Base-by-base conservation (phyloP, 2,329 filamentous ascomycete genomes). In the Botrytis hyacinthi region DNA sequence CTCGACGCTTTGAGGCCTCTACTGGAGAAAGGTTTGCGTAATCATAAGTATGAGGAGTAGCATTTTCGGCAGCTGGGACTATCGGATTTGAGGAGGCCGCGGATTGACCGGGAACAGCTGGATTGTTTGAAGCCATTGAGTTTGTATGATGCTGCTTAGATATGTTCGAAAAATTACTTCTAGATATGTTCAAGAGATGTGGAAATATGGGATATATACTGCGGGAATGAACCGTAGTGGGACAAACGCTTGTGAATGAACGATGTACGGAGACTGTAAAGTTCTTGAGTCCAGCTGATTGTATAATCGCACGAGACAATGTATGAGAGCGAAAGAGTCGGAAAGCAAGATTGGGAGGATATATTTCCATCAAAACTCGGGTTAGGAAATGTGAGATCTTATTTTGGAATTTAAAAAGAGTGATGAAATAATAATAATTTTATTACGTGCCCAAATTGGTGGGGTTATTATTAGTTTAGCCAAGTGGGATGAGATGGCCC, bases 1-100 rank as follows among this genome's bases (percentile, higher is more conserved):
- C 93, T 60, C 89, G 87, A 79, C 90, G 89, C 84, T 96, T 96
- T 75, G 93, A 92, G 51, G 87, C 84, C 82, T 95, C 92, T 77
- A 95, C 84, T 32, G 88, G 84, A 73, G 76, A 76, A 2, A 81
- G 74, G 20, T 74, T 74, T 35, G 72, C 22, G 46, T 75, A 65
- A 26, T 74, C 70, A 26, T 44, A 40, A 18, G 40, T 60, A 46
- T 67, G 69, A 40, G 77, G 74, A n/a, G 73, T 71, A 18, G 76
- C 75, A 72, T 75, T 76, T 51, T 73, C 70, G 16, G 76, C 16
- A 3, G 74, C 62, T 32, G 76, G 74, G 62, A 65, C 74, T 42
- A 37, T 26, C 26, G 74, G 60, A 18, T 72, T 70, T 59, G 75
- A 75, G 37, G 76, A 72, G 29, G 76, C 75, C 73, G 71, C 22